Evolutionary conservation across 1,284 basidiomycete species (phyloP).

Genomic region (Cryptococcus wingfieldii): DNA sequence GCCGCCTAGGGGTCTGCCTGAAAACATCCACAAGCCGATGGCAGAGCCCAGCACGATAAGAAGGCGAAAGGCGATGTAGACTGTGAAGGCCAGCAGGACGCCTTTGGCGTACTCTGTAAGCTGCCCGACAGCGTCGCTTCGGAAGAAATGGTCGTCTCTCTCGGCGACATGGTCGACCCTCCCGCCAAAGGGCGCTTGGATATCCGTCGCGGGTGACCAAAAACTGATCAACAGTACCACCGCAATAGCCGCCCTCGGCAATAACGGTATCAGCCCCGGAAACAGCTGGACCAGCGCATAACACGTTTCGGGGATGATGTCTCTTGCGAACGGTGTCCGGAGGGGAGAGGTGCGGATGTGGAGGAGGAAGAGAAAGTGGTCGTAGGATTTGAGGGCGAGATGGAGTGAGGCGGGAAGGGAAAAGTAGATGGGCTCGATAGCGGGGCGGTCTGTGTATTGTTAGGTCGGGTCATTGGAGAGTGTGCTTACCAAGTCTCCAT

Average conservation of each 20-base stretch:
- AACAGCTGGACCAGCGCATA: slow-evolving; percentile 74
- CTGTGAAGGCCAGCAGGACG: slow-evolving; percentile 68
- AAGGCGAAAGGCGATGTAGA: slow-evolving; percentile 66
- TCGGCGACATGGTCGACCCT: slow-evolving; percentile 13
- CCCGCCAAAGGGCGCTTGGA: slow-evolving; percentile 48
- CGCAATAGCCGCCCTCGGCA: slow-evolving; percentile 71
- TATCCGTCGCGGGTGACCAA: slow-evolving; percentile 53
- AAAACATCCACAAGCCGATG: slow-evolving; percentile 61
- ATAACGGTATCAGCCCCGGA: slow-evolving; percentile 66
- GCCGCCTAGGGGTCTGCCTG: slow-evolving; percentile 16
- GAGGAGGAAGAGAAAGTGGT: slow-evolving; percentile 74
- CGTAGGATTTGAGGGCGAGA: slow-evolving; percentile 69
- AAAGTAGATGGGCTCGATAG: slow-evolving; percentile 72
- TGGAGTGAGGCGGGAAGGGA: slow-evolving; percentile 69
- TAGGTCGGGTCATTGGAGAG: background rate
- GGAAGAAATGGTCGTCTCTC: slow-evolving; percentile 70
- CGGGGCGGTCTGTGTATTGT: slow-evolving; percentile 61
- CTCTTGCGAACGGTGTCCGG: slow-evolving; percentile 30
- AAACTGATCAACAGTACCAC: slow-evolving; percentile 66
- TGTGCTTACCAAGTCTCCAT: slow-evolving; percentile 72
- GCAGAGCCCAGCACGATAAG: slow-evolving; percentile 62
- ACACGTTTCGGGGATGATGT: slow-evolving; percentile 62
- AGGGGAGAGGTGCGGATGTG: slow-evolving; percentile 69
- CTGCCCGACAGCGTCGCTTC: slow-evolving; percentile 55
- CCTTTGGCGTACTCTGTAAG: slow-evolving; percentile 68